Percentiles rank a stretch among this genome's conserved stretches.
Conservation (phyloP, 495 filamentous ascomycete species). For the Penicillium malachiteum region DNA sequence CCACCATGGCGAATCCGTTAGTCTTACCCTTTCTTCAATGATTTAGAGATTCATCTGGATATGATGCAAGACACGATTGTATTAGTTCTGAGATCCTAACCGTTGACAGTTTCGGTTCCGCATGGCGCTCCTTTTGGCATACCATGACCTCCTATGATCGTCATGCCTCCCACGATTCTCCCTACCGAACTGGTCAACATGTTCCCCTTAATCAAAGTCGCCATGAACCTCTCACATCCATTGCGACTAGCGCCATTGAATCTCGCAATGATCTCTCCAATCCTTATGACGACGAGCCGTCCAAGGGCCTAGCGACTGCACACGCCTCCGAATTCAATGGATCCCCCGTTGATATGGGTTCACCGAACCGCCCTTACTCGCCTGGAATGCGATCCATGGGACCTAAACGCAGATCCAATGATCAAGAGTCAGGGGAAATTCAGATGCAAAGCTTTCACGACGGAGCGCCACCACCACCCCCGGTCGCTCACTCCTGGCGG, state of each 20-base stretch:
- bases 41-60: background rate
- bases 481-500: conserved; percentile 84
- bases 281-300: conserved; percentile 69
- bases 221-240: conserved; percentile 70
- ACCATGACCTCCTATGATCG: conserved; percentile 80
- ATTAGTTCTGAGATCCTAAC: background rate
- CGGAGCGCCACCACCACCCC: conserved; percentile 84
- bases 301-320: conserved; percentile 53
- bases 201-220: conserved; percentile 73
- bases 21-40: conserved; percentile 3
- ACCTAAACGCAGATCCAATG: conserved; percentile 57
- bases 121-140: conserved; percentile 89
- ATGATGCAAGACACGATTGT: background rate
- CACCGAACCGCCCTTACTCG: conserved; percentile 70
- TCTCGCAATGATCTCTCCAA: conserved; percentile 72
- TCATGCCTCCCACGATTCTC: conserved; percentile 83
- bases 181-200: conserved; percentile 78
- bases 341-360: conserved; percentile 57
- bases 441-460: conserved; percentile 96
- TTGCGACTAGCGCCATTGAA: conserved; percentile 74
- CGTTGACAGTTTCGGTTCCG: conserved; percentile 52
- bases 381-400: conserved; percentile 80
- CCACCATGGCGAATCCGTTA: conserved; percentile 30
- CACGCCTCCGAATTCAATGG: conserved; percentile 57
- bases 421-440: conserved; percentile 73